A percentile compares a stretch with the other conserved stretches of the same genome.
These are phyloP conservation scores for Alternaria brassicae DNA, from an alignment of 2,329 filamentous ascomycete species.

Conservation along the genomic window DNA sequence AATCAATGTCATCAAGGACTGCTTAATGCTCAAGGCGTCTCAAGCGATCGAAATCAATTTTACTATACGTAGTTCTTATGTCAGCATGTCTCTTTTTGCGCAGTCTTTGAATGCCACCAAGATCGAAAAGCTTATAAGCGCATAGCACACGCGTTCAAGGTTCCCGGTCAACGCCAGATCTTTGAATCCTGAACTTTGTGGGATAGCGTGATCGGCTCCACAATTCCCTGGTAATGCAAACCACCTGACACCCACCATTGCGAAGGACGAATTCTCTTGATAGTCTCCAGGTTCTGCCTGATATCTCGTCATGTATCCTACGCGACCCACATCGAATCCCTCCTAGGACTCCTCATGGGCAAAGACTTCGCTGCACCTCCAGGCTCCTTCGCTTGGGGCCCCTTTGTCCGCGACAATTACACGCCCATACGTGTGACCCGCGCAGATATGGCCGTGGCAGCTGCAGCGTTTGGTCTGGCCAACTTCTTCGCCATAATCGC, in stretches of 20 bases:
- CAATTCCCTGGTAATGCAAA: slow-evolving; percentile 1
- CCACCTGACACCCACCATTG: not conserved
- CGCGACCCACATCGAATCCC: not conserved
- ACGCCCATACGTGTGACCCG: slow-evolving; percentile 25
- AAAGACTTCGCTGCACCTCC: slow-evolving; percentile 23
- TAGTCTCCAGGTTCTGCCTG: not conserved
- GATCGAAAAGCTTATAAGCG: not conserved
- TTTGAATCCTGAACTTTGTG: not conserved
- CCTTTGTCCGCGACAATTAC: slow-evolving; percentile 34
- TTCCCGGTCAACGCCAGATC: not conserved
- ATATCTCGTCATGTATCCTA: not conserved
- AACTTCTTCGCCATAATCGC: slow-evolving; percentile 30
- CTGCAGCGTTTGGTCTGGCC: slow-evolving; percentile 28
- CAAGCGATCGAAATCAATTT: not conserved
- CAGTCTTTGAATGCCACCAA: not conserved
- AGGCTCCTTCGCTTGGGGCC: slow-evolving; percentile 34
- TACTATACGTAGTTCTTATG: not conserved
- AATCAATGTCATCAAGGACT: not conserved
- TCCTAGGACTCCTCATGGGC: slow-evolving; percentile 12
- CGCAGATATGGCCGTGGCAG: slow-evolving; percentile 28
- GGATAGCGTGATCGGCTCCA: slow-evolving; percentile 11
- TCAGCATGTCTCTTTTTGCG: not conserved
- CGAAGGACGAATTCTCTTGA: not conserved
- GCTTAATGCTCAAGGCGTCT: not conserved
- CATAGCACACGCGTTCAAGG: not conserved